Conservation (phyloP, 768 basidiomycete species). For the Pleurotus citrinopileatus region DNA sequence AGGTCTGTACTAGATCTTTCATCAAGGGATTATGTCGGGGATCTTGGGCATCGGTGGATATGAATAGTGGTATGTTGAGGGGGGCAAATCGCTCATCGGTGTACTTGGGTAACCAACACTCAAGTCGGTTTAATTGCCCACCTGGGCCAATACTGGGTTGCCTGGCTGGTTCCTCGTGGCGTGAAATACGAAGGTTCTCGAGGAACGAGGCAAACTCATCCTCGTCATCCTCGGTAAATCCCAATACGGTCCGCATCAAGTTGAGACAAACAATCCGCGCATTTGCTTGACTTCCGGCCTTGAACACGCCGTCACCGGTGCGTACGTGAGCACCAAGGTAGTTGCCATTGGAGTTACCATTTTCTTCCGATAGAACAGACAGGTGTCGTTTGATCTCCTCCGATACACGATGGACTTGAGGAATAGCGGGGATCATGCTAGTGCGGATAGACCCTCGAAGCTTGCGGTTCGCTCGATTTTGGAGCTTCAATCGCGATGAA, state of each 20-base stretch:
- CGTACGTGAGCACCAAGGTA: constrained; percentile 71
- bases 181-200: constrained; percentile 17
- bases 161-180: constrained; percentile 19
- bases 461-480: constrained; percentile 29
- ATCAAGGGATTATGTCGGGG: constrained; percentile 42
- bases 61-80: constrained; percentile 60
- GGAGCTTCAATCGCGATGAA: constrained; percentile 62
- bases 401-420: constrained; percentile 40
- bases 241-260: constrained; percentile 48
- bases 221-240: constrained; percentile 33
- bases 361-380: background rate
- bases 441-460: constrained; percentile 47
- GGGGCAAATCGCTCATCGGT: constrained; percentile 20
- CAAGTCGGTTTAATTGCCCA: constrained; percentile 15
- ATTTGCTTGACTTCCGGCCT: constrained; percentile 34
- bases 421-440: constrained; percentile 56
- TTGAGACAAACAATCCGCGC: constrained; percentile 53
- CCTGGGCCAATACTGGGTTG: constrained; percentile 1
- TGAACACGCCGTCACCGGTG: constrained; percentile 66
- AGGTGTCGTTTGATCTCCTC: constrained; percentile 40
- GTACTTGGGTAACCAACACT: constrained; percentile 42
- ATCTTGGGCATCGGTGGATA: constrained; percentile 57
- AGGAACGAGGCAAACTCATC: constrained; percentile 25
- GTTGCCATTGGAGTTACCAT: constrained; percentile 23
- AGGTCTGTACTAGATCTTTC: constrained; percentile 42